Conservation (phyloP, 306 rosid species). For the Gastrolobium villosum region DNA sequence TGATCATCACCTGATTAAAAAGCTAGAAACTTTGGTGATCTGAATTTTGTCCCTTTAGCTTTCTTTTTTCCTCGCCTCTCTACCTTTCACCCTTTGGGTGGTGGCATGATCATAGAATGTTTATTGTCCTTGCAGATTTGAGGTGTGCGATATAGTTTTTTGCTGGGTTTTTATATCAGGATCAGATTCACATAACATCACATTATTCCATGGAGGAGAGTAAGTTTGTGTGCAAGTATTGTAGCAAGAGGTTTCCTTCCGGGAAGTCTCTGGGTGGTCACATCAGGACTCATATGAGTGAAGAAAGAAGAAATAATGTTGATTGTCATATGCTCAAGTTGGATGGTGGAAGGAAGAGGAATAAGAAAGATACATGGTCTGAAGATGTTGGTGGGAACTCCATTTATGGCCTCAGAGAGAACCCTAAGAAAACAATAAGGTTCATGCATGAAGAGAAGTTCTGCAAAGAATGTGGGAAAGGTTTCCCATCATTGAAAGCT, state of each 20-base stretch:
- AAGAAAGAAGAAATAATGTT: conserved; percentile 36
- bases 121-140: conserved; percentile 27
- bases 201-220: conserved; percentile 50
- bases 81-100: neutral
- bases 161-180: conserved; percentile 38
- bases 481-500: conserved; percentile 83
- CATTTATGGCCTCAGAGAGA: conserved; percentile 77
- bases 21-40: conserved; percentile 63
- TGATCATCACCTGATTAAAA: no score
- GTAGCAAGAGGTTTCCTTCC: conserved; percentile 69
- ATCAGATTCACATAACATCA: conserved; percentile 33
- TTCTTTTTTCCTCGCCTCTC: neutral
- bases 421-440: conserved; percentile 80
- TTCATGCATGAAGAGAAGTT: conserved; percentile 55
- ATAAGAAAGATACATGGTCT: conserved; percentile 60
- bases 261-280: conserved; percentile 90
- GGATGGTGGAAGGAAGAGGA: conserved; percentile 49
- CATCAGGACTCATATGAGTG: conserved; percentile 76
- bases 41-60: conserved; percentile 45
- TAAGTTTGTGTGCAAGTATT: conserved; percentile 79
- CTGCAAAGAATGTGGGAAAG: conserved; percentile 89
- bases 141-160: conserved; percentile 41
- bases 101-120: conserved; percentile 12
- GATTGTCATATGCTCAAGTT: conserved; percentile 43
- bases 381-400: conserved; percentile 48